phyloP scores from a whole-genome alignment of 768 basidiomycete species.

The Podaxis pistillaris region DNA sequence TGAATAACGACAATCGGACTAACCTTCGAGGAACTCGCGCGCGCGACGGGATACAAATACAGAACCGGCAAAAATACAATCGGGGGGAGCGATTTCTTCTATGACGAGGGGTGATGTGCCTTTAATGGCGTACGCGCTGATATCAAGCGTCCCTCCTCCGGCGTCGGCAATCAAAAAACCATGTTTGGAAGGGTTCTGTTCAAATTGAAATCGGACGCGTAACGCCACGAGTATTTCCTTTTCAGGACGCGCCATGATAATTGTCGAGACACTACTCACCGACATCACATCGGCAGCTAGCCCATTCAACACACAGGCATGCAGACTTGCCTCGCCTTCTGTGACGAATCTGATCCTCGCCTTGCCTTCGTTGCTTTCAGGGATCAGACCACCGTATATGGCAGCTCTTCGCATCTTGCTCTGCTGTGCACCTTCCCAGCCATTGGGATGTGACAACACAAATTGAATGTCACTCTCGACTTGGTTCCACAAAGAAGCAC shows the following conservation, averaged over 20 bases:
- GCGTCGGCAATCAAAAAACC: conserved; percentile 82
- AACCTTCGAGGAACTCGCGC: conserved; percentile 69
- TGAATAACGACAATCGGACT: conserved; percentile 13
- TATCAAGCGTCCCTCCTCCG: conserved; percentile 79
- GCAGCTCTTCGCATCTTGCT: conserved; percentile 77
- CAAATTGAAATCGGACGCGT: conserved; percentile 4
- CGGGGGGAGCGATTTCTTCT: conserved; percentile 81
- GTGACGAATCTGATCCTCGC: conserved; percentile 78
- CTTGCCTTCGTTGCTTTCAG: conserved; percentile 71
- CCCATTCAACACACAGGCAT: conserved; percentile 76
- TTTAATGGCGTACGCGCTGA: conserved; percentile 76
- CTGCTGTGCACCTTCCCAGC: conserved; percentile 80
- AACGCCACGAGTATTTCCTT: neutral
- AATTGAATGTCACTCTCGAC: conserved; percentile 71
- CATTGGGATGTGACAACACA: conserved; percentile 78
- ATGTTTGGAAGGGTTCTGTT: conserved; percentile 67
- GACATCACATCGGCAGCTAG: conserved; percentile 76
- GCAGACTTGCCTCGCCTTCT: conserved; percentile 81
- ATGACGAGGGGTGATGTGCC: conserved; percentile 70
- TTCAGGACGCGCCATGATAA: neutral
- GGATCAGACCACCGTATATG: conserved; percentile 67
- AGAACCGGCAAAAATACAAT: conserved; percentile 84
- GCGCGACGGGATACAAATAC: conserved; percentile 80
- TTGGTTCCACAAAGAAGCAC: conserved; percentile 63
- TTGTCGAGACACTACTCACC: conserved; percentile 35